Conservation (phyloP, 768 basidiomycete species). For the Tylopilus subfusipes region DNA sequence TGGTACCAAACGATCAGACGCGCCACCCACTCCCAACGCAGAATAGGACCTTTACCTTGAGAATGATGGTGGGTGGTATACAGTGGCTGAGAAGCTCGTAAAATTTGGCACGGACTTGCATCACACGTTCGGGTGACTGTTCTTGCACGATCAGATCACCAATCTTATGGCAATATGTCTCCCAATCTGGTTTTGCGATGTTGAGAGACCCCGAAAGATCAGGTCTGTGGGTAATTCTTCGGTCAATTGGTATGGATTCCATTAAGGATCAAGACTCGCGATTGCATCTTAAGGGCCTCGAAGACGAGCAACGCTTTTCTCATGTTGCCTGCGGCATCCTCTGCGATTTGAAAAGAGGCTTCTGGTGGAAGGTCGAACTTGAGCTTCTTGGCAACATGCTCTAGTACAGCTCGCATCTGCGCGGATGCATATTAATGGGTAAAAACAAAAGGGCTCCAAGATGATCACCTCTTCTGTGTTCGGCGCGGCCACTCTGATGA, state of each 20-base stretch:
- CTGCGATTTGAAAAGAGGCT: slow-evolving; percentile 69
- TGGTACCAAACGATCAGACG: slow-evolving; percentile 2
- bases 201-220: slow-evolving; percentile 73
- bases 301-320: slow-evolving; percentile 93
- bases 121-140: slow-evolving; percentile 83
- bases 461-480: slow-evolving; percentile 63
- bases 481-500: slow-evolving; percentile 92
- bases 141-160: slow-evolving; percentile 87
- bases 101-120: slow-evolving; percentile 89
- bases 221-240: slow-evolving; percentile 46
- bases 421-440: background rate
- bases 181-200: slow-evolving; percentile 99
- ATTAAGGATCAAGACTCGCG: slow-evolving; percentile 46
- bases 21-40: background rate
- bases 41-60: slow-evolving; percentile 60
- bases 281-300: slow-evolving; percentile 96
- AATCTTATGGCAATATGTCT: slow-evolving; percentile 91
- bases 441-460: background rate
- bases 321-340: slow-evolving; percentile 84
- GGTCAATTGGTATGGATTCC: background rate
- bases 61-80: slow-evolving; percentile 87
- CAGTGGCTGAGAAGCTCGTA: slow-evolving; percentile 97
- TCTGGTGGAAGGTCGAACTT: slow-evolving; percentile 78
- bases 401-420: slow-evolving; percentile 79
- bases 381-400: slow-evolving; percentile 76